Conservation (phyloP, 495 filamentous ascomycete genomes). For the Hypoxylon rickii region DNA sequence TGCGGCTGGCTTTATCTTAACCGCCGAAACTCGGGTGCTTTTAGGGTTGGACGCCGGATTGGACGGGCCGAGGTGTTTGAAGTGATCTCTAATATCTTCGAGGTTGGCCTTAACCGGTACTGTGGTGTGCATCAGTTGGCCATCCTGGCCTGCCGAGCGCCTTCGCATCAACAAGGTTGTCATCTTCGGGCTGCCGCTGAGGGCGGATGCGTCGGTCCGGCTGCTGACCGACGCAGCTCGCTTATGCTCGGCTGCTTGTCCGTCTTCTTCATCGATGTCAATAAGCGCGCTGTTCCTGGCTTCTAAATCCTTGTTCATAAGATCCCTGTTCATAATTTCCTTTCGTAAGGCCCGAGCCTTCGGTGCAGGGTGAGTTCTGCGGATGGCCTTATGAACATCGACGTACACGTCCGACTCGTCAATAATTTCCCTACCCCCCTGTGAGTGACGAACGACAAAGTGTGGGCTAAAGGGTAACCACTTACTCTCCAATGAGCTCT, state of each 20-base stretch:
- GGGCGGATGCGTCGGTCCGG: slow-evolving; percentile 35
- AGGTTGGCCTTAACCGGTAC: slow-evolving; percentile 56
- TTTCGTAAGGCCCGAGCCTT: slow-evolving; percentile 62
- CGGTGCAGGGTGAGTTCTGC: slow-evolving; percentile 57
- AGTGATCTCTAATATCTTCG: slow-evolving; percentile 75
- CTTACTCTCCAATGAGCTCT: slow-evolving; percentile 95
- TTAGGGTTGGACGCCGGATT: slow-evolving; percentile 86
- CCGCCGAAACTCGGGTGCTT: slow-evolving; percentile 79
- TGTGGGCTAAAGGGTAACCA: slow-evolving; percentile 27
- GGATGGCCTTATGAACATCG: slow-evolving; percentile 95
- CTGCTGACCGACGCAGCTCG: slow-evolving; percentile 25
- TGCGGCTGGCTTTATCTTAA: slow-evolving; percentile 82
- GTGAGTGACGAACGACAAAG: slow-evolving; percentile 12
- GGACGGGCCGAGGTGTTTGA: slow-evolving; percentile 90
- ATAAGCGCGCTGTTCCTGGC: slow-evolving; percentile 28
- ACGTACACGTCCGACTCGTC: slow-evolving; percentile 94
- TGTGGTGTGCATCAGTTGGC: slow-evolving; percentile 41
- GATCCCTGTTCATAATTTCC: slow-evolving; percentile 58
- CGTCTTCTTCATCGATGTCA: slow-evolving; percentile 32
- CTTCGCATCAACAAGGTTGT: slow-evolving; percentile 61
- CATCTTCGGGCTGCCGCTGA: slow-evolving; percentile 46
- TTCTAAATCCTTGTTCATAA: slow-evolving; percentile 53
- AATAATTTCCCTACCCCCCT: slow-evolving; percentile 64
- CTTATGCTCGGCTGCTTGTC: neutral
- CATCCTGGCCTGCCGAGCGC: slow-evolving; percentile 55